These are phyloP conservation scores for Stephania yunnanensis DNA, from an alignment of 164 flowering plant genomes.

Conservation along the genomic window DNA sequence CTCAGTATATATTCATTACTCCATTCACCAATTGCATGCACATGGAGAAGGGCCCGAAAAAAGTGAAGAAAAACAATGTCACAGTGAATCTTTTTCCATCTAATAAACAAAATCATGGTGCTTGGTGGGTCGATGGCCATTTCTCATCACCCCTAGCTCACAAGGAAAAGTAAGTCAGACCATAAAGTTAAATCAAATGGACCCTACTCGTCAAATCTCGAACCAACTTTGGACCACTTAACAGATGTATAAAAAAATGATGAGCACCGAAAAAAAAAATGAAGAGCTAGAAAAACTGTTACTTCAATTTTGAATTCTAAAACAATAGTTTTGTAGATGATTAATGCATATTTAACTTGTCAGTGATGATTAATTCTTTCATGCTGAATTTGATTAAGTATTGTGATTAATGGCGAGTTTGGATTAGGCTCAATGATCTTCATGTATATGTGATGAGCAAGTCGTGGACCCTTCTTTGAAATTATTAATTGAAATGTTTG, in stretches of 20 bases:
- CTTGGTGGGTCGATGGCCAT: neutral
- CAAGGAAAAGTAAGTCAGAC: conserved; percentile 4
- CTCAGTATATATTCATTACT: neutral
- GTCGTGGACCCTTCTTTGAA: too few species aligned
- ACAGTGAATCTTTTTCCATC: neutral
- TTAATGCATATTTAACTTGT: too few species aligned
- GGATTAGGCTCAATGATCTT: too few species aligned
- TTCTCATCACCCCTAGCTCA: neutral
- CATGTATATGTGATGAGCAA: too few species aligned
- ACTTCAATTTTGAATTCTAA: too few species aligned
- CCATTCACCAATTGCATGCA: conserved; percentile 1
- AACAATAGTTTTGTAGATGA: too few species aligned
- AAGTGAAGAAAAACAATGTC: neutral
- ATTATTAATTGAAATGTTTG: neutral
- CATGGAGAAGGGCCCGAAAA: neutral
- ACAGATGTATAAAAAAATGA: neutral
- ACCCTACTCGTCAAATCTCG: neutral
- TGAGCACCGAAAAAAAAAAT: too few species aligned
- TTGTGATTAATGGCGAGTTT: neutral
- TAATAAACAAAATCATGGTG: neutral
- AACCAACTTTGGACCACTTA: neutral
- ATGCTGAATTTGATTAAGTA: too few species aligned
- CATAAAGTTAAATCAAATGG: neutral
- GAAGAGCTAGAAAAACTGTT: too few species aligned
- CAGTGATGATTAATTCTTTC: too few species aligned